Evolutionary conservation across 2,329 filamentous ascomycete species (phyloP), one percentile per base, ranked within the genome.

Genomic region (Alternaria sp.): DNA sequence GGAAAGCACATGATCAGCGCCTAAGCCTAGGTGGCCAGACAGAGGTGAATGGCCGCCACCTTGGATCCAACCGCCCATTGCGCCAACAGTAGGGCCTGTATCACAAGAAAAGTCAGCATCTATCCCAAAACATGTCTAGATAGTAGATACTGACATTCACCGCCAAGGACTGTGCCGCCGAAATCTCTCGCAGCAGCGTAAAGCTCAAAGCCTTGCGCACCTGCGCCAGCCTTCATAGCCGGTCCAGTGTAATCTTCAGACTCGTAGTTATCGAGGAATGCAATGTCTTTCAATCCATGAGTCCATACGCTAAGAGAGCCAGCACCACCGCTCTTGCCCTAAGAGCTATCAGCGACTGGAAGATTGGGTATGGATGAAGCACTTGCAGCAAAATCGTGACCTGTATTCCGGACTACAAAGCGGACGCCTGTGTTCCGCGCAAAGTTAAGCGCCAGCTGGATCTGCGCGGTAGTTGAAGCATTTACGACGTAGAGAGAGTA

Each of bases 41-140:
- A 88, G 69, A 6, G 85, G 85, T 10, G 82, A 84, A 73, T 88
- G 85, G 0, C 87, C 87, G 25, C 85, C 87, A 8, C 84, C 85
- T 23, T 71, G 73, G 25, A 78, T 74, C 65, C 76, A 82, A 5
- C 80, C 73, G 14, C 74, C 74, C 62, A 69, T 81, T 65, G 85
- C 76, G 14, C 86, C 86, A 10, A 88, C 84, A 5, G 82, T 84
- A 51, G 49, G 49, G 20, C 49, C 71, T 75, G 30, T 20, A 6
- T 11, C 9, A 8, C 15, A 18, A 11, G 30, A 60, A 49, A 66
- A 70, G 70, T 56, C n/a, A 56, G 54, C 1, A 10, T 8, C 0
- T 4, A 45, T 30, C 8, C 11, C n/a, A 11, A 21, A 2, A 21
- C 12, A 30, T 30, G 10, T 45, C 8, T 1, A 18, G 15, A 8